Evolutionary conservation across 2,329 filamentous ascomycete species (phyloP).

Genomic region (Monosporascus sp.): DNA sequence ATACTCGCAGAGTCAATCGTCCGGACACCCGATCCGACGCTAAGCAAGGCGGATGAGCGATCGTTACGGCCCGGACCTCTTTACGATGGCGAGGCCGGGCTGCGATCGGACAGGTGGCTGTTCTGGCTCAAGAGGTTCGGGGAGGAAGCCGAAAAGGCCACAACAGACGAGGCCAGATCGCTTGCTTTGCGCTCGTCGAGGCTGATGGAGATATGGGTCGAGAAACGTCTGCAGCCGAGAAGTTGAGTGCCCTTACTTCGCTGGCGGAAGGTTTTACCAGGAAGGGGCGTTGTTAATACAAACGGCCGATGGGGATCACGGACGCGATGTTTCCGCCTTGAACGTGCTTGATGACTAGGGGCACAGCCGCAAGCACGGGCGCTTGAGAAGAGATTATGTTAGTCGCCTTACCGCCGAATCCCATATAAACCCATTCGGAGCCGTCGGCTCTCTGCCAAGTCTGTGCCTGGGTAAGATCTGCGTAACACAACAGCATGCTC

Average conservation of each 20-base stretch:
- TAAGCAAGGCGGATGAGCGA: constrained; percentile 14
- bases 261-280: no score
- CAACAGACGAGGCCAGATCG: constrained; percentile 11
- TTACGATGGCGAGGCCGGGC: constrained; percentile 17
- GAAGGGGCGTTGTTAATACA: no score
- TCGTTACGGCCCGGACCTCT: constrained; percentile 16
- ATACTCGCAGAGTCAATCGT: constrained; percentile 15
- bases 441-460: no score
- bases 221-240: constrained; percentile 1
- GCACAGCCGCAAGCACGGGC: no score
- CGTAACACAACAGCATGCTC: no score
- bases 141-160: constrained; percentile 15
- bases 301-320: no score
- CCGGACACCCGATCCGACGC: constrained; percentile 11
- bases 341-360: no score
- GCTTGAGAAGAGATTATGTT: no score
- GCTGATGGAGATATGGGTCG: constrained; percentile 22
- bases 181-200: constrained; percentile 19
- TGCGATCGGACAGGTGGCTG: constrained; percentile 19
- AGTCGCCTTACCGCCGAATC: no score
- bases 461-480: no score
- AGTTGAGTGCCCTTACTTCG: not conserved
- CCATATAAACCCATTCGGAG: no score
- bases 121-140: constrained; percentile 23
- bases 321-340: no score